Percentiles rank a stretch among this genome's conserved stretches.
Evolutionary conservation across 1,284 basidiomycete genomes (phyloP).

Genomic region (Ustilago cynodontis): DNA sequence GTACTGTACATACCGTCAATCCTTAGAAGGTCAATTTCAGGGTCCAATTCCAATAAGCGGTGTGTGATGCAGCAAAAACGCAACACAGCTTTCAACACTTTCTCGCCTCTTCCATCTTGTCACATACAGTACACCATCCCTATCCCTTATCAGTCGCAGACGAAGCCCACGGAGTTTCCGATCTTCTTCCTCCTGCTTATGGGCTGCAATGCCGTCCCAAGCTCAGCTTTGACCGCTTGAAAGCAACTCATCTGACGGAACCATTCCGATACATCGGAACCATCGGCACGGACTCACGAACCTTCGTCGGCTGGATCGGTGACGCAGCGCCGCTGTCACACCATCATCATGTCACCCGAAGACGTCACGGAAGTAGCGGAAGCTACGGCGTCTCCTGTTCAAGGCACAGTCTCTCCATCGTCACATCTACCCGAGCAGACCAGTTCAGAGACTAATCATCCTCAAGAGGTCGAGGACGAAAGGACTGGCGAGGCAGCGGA

Average conservation of each 20-base stretch:
- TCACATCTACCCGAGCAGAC: not conserved
- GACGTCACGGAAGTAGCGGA: not conserved
- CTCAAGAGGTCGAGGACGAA: not conserved
- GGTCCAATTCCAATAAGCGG: constrained; percentile 5
- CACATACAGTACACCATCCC: not conserved
- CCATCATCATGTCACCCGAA: not conserved
- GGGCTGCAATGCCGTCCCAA: not conserved
- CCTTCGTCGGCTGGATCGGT: not conserved
- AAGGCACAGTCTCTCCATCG: not conserved
- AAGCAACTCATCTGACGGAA: not conserved
- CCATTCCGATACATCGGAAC: not conserved
- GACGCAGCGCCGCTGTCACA: not conserved
- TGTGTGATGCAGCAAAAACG: constrained; percentile 5
- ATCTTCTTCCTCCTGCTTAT: not conserved
- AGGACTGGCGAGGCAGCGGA: not conserved
- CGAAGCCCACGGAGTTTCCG: not conserved
- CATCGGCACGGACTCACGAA: not conserved
- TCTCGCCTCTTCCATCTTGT: not conserved
- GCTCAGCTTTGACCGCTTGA: not conserved
- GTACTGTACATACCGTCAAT: not conserved
- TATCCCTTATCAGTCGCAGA: not conserved
- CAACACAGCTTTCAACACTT: not conserved
- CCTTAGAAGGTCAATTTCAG: not conserved
- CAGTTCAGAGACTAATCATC: not conserved
- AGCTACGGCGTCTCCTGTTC: not conserved